Percentiles rank a stretch among this genome's conserved stretches.
Evolutionary conservation across 2,329 filamentous ascomycete genomes (phyloP).

Genomic region (Penicillium frequentans): DNA sequence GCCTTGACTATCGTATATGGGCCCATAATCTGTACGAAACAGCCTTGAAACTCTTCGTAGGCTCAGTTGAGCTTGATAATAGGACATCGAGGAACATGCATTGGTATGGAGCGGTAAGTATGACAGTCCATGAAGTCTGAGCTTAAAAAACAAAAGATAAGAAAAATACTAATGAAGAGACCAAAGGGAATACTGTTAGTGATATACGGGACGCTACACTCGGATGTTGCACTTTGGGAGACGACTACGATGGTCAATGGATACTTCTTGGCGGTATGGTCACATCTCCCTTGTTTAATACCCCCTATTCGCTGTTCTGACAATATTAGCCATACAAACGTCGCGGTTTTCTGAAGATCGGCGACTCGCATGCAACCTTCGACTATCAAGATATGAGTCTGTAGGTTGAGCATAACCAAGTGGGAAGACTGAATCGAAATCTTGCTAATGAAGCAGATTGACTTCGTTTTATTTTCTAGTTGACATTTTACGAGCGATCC

Average conservation of each 20-base stretch:
- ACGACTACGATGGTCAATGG: background rate
- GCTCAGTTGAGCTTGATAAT: background rate
- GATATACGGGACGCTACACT: background rate
- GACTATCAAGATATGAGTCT: background rate
- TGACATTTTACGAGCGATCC: background rate
- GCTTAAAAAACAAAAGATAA: background rate
- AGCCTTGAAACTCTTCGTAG: background rate
- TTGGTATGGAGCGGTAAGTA: background rate
- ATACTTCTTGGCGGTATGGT: background rate
- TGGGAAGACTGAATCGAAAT: background rate
- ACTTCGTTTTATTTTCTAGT: background rate
- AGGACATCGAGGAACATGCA: background rate
- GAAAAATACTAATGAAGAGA: background rate
- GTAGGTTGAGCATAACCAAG: background rate
- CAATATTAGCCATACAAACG: background rate
- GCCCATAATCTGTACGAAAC: background rate
- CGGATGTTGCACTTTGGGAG: background rate
- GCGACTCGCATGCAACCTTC: background rate
- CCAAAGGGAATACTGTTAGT: background rate
- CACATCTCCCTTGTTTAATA: background rate
- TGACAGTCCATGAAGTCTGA: background rate
- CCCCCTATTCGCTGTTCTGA: background rate
- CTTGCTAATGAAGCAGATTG: background rate
- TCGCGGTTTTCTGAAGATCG: background rate
- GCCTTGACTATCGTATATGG: background rate